A percentile compares a stretch with the other conserved stretches of the same genome.
These are phyloP conservation scores for Pelargonium citronellum DNA, from an alignment of 441 rosid species.

Conservation along the genomic window DNA sequence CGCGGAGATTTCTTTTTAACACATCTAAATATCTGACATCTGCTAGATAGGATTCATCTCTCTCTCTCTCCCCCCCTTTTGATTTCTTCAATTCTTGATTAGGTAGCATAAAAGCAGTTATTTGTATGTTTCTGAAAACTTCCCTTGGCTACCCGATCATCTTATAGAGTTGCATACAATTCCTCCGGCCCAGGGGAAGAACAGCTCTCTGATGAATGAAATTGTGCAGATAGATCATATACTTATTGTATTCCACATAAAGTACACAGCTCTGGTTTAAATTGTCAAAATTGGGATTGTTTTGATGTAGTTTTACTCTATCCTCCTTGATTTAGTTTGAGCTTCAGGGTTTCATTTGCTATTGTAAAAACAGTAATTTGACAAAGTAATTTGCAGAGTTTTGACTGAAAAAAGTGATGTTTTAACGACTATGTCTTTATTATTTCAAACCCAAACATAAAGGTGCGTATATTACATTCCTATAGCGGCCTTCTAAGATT, in stretches of 20 bases:
- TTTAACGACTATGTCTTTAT: neutral
- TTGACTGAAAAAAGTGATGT: neutral
- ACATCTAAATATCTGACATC: slow-evolving; percentile 1
- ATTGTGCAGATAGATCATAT: neutral
- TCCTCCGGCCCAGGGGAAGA: neutral
- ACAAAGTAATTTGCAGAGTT: neutral
- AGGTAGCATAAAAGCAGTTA: neutral
- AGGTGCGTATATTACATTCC: neutral
- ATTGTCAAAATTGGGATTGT: neutral
- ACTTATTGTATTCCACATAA: neutral
- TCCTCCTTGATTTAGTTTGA: neutral
- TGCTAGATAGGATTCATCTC: neutral
- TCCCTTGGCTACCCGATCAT: neutral
- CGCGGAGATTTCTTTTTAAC: neutral
- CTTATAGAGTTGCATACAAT: neutral
- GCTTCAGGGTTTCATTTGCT: neutral
- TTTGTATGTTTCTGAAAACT: neutral
- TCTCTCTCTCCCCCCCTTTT: too few species aligned
- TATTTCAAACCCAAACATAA: neutral
- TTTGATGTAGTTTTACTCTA: neutral
- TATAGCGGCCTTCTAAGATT: neutral
- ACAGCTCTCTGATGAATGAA: neutral
- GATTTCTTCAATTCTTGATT: neutral
- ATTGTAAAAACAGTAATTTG: neutral
- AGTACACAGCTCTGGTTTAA: neutral